Percentiles rank a stretch among this genome's conserved stretches.
phyloP scores from a whole-genome alignment of 148 eudicot species.

The Dianthus caryophyllus region DNA sequence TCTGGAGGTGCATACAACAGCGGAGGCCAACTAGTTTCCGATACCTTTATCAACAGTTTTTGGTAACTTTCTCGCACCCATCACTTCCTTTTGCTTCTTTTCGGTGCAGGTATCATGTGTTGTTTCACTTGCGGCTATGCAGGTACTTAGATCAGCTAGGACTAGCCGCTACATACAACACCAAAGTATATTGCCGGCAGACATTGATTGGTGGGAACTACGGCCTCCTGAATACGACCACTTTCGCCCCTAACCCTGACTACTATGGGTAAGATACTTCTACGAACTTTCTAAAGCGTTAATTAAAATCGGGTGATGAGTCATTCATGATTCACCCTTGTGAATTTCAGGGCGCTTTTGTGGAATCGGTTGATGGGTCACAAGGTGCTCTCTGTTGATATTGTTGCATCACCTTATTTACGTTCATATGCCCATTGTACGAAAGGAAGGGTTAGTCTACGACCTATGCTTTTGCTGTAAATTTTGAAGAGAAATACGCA shows the following conservation, averaged over 20 bases:
- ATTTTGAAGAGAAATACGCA: too few relatives aligned
- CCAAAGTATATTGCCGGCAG: constrained; percentile 86
- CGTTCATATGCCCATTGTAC: constrained; percentile 84
- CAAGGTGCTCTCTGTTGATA: constrained; percentile 56
- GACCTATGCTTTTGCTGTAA: neutral
- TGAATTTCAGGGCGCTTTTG: constrained; percentile 60
- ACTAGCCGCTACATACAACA: constrained; percentile 61
- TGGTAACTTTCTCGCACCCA: constrained; percentile 44
- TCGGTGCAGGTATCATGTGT: neutral
- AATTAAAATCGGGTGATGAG: constrained; percentile 10
- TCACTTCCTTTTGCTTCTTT: neutral
- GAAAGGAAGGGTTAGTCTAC: constrained; percentile 60
- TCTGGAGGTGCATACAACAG: constrained; percentile 94
- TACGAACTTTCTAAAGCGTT: constrained; percentile 38
- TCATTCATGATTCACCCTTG: constrained; percentile 35
- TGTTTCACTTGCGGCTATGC: constrained; percentile 8
- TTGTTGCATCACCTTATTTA: constrained; percentile 46
- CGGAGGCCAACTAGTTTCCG: constrained; percentile 67
- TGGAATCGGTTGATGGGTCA: constrained; percentile 85
- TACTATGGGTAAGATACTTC: constrained; percentile 55
- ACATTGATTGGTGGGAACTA: constrained; percentile 82
- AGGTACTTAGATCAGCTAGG: constrained; percentile 94
- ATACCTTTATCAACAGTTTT: constrained; percentile 75
- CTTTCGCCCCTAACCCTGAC: constrained; percentile 80
- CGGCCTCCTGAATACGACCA: constrained; percentile 62